Base-by-base conservation (phyloP, 2,329 filamentous ascomycete genomes). In the Arthrocladium fulminans region DNA sequence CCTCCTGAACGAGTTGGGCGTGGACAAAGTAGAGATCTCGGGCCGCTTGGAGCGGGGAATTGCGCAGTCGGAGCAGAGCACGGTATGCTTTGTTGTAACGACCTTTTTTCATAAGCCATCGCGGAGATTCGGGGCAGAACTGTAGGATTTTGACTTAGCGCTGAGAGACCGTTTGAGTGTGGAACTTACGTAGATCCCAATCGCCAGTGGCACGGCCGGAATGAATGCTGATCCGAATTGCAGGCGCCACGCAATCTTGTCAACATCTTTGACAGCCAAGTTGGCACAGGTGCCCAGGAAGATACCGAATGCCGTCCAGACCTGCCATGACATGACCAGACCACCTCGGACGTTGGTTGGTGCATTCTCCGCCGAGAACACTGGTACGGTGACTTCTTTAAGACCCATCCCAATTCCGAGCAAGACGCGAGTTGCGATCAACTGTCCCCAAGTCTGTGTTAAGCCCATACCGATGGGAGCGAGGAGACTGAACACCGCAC, bases 271-370 rank as follows among this genome's bases (percentile, higher is more conserved):
- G 37, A 84, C 77, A 3, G 73, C 77, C 24, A 85, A 69, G 57
- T 84, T 85, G 52, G 80, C 80, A 50, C 72, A 76, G 47, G 76
- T 80, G 8, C 82, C 83, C 15, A 84, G 67, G 62, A 85, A 81
- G 57, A 85, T 84, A 30, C 79, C 78, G 67, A 84, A 66, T 51
- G 79, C 75, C 2, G 53, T 55, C 53, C 53, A 55, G 13, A 55
- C 44, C 66, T 89, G 83, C 85, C 86, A 90, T 53, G 81, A 81
- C 85, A 90, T 90, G 54, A 89, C 84, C 15, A 92, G 71, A 7
- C 83, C 84, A 54, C 84, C 84, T 61, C 84, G 78, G 48, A 88
- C 82, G 4, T 67, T 64, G 1, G 83, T 79, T 0, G 84, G 84
- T 0, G 81, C 77, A 49, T 79, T 85, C 63, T 89, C 85, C 1